Conservation (phyloP, 352 stramenopile species). For the Phytopythium cucurbitacearum region DNA sequence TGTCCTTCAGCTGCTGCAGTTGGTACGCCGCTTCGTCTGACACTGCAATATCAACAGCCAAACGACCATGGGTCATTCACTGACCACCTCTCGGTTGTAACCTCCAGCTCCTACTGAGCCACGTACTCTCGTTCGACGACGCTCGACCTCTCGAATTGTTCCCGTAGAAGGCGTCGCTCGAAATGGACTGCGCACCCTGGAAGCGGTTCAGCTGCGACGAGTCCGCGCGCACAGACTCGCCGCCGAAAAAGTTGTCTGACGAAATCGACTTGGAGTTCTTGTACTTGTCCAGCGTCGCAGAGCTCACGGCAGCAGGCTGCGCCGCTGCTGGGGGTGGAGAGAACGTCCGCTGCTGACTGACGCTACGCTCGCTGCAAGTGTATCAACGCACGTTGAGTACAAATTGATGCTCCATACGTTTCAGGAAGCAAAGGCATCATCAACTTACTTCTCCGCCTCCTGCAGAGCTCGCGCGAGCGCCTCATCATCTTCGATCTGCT, state of each 20-base stretch:
- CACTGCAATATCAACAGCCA: conserved; percentile 18
- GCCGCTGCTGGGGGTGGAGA: conserved; percentile 13
- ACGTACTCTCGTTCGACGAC: conserved; percentile 63
- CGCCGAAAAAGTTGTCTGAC: conserved; percentile 87
- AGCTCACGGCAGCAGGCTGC: conserved; percentile 17
- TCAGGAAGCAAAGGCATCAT: neutral
- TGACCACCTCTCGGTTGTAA: neutral
- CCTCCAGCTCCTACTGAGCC: neutral
- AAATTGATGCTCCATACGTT: no score
- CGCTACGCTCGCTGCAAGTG: conserved; percentile 20
- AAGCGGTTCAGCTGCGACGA: conserved; percentile 67
- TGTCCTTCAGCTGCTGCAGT: conserved; percentile 83
- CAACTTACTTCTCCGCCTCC: conserved; percentile 67
- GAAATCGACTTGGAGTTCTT: conserved; percentile 91
- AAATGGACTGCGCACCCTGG: conserved; percentile 81
- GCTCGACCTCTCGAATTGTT: conserved; percentile 51
- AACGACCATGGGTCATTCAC: neutral
- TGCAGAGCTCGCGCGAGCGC: conserved; percentile 78
- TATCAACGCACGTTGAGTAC: neutral
- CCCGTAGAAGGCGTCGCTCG: conserved; percentile 84
- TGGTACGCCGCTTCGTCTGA: conserved; percentile 82
- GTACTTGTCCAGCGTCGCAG: conserved; percentile 87
- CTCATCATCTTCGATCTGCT: conserved; percentile 87
- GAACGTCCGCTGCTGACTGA: conserved; percentile 3
- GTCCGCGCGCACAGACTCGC: conserved; percentile 53